phyloP scores from a whole-genome alignment of 257 asterid species.

The Paraleonurus japonicus region DNA sequence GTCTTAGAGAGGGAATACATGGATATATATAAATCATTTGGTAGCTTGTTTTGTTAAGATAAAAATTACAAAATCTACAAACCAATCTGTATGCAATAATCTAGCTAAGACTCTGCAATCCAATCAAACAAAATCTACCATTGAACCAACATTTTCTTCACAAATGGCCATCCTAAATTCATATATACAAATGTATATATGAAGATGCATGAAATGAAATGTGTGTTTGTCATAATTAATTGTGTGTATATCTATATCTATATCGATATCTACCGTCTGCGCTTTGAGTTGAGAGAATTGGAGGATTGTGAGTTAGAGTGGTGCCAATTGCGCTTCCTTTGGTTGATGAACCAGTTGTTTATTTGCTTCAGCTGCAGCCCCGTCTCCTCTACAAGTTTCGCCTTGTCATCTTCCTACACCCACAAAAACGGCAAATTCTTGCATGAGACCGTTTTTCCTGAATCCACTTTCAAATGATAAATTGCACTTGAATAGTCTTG shows the following conservation, averaged over 20 bases:
- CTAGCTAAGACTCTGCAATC: constrained; percentile 6
- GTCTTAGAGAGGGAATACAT: no score
- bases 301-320: constrained; percentile 66
- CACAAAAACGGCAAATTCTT: not conserved
- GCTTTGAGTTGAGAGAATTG: constrained; percentile 86
- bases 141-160: constrained; percentile 13
- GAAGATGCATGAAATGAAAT: not conserved
- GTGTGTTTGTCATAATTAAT: not conserved
- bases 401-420: constrained; percentile 95
- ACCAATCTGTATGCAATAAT: constrained; percentile 26
- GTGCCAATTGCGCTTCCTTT: constrained; percentile 95
- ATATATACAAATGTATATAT: not conserved
- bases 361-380: constrained; percentile 95
- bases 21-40: not conserved
- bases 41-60: constrained; percentile 22
- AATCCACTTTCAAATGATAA: not conserved
- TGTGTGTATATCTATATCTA: not conserved
- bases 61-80: constrained; percentile 21
- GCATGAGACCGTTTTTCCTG: not conserved
- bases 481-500: not conserved
- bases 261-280: constrained; percentile 54
- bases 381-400: constrained; percentile 89
- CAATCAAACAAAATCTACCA: constrained; percentile 2
- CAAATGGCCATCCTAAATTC: not conserved
- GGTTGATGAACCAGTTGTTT: constrained; percentile 97